These are phyloP conservation scores for Ustulina deusta DNA, from an alignment of 2,329 filamentous ascomycete species.

Conservation along the genomic window DNA sequence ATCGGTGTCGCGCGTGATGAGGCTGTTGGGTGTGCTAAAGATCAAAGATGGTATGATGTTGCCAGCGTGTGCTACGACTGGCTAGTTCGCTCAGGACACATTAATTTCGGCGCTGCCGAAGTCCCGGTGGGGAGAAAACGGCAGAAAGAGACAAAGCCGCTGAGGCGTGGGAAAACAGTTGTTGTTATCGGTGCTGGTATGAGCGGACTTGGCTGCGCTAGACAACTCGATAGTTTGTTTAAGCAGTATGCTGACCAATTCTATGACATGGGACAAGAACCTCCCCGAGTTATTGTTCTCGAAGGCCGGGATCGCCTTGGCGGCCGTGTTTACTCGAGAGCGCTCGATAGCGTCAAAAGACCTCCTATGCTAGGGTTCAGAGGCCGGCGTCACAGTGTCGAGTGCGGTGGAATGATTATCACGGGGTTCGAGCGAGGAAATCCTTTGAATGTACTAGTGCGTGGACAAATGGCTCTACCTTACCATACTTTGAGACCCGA, in stretches of 20 bases:
- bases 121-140: slow-evolving; percentile 64
- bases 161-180: slow-evolving; percentile 75
- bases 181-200: slow-evolving; percentile 94
- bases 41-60: slow-evolving; percentile 87
- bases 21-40: slow-evolving; percentile 89
- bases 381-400: slow-evolving; percentile 79
- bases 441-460: slow-evolving; percentile 88
- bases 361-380: slow-evolving; percentile 64
- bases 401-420: slow-evolving; percentile 98
- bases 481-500: slow-evolving; percentile 85
- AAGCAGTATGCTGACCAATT: slow-evolving; percentile 80
- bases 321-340: slow-evolving; percentile 89
- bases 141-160: slow-evolving; percentile 57
- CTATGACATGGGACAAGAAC: slow-evolving; percentile 71
- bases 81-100: slow-evolving; percentile 90
- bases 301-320: slow-evolving; percentile 91
- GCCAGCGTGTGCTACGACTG: slow-evolving; percentile 92
- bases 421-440: slow-evolving; percentile 97
- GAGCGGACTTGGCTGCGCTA: slow-evolving; percentile 89
- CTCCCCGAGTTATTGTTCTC: slow-evolving; percentile 81
- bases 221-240: slow-evolving; percentile 89
- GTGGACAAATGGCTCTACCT: slow-evolving; percentile 87
- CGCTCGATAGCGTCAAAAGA: slow-evolving; percentile 69
- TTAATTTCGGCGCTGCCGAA: slow-evolving; percentile 94
- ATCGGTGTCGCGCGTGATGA: slow-evolving; percentile 84